These are phyloP conservation scores for Neonectria punicea DNA, from an alignment of 2,329 filamentous ascomycete species.

Conservation along the genomic window DNA sequence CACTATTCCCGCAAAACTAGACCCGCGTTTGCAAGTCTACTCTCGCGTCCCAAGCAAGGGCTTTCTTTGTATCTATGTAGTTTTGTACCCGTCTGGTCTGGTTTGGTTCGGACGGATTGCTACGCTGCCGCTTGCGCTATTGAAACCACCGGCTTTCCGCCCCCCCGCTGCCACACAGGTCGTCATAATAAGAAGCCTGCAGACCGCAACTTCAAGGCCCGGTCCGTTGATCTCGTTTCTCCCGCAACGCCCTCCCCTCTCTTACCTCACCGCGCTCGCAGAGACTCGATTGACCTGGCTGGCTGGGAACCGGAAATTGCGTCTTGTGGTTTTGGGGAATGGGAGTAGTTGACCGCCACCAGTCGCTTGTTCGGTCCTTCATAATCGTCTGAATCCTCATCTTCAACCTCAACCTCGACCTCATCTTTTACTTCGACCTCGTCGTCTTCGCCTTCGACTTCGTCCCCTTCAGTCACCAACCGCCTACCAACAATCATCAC, in stretches of 20 bases:
- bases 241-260: slow-evolving; percentile 24
- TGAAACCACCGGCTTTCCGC: not conserved
- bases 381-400: slow-evolving; percentile 2
- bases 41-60: not conserved
- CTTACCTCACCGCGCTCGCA: slow-evolving; percentile 37
- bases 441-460: not conserved
- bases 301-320: slow-evolving; percentile 39
- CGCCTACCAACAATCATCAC: not conserved
- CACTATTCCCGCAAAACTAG: slow-evolving; percentile 22
- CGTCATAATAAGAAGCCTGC: slow-evolving; percentile 31
- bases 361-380: slow-evolving; percentile 3
- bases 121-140: not conserved
- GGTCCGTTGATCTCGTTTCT: slow-evolving; percentile 30
- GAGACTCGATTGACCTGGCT: slow-evolving; percentile 31
- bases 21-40: slow-evolving; percentile 7
- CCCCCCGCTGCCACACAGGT: slow-evolving; percentile 5
- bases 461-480: not conserved
- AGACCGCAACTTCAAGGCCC: slow-evolving; percentile 43
- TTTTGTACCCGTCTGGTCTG: slow-evolving; percentile 3
- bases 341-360: slow-evolving; percentile 25
- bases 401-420: not conserved
- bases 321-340: slow-evolving; percentile 30
- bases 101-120: not conserved
- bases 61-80: too few relatives aligned
- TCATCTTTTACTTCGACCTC: not conserved